Percentiles rank a stretch among this genome's conserved stretches.
phyloP scores from a whole-genome alignment of 2,329 filamentous ascomycete genomes.

The Hypoxylon sp. region DNA sequence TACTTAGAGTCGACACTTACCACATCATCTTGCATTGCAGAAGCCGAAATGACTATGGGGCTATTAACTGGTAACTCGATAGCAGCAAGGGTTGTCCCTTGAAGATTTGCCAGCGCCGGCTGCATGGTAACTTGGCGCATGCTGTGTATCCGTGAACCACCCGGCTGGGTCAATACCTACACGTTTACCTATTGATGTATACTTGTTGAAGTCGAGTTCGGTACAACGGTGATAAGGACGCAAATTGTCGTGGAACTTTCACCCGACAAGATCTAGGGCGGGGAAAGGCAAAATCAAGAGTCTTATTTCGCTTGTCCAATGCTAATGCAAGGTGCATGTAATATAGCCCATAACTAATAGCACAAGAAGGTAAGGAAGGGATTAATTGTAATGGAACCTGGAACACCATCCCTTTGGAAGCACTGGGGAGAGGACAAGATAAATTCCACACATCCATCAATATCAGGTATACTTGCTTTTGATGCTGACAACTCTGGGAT shows the following conservation, averaged over 20 bases:
- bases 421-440: too few relatives aligned
- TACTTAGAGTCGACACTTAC: background rate
- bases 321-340: conserved; percentile 14
- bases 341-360: background rate
- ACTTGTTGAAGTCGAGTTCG: background rate
- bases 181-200: background rate
- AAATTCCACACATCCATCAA: too few relatives aligned
- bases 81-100: background rate
- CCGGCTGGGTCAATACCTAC: background rate
- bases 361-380: background rate
- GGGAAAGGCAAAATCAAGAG: background rate
- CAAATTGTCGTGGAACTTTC: background rate
- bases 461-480: too few relatives aligned
- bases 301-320: background rate
- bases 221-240: background rate
- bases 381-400: background rate
- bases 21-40: conserved; percentile 29
- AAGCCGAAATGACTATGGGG: conserved; percentile 1
- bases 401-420: background rate
- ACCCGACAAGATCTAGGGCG: background rate
- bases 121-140: conserved; percentile 2
- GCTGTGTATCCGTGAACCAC: background rate
- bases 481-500: background rate
- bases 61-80: conserved; percentile 1
- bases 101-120: background rate